Conservation (phyloP, 2,329 filamentous ascomycete species). For the Triangularia verruculosa region DNA sequence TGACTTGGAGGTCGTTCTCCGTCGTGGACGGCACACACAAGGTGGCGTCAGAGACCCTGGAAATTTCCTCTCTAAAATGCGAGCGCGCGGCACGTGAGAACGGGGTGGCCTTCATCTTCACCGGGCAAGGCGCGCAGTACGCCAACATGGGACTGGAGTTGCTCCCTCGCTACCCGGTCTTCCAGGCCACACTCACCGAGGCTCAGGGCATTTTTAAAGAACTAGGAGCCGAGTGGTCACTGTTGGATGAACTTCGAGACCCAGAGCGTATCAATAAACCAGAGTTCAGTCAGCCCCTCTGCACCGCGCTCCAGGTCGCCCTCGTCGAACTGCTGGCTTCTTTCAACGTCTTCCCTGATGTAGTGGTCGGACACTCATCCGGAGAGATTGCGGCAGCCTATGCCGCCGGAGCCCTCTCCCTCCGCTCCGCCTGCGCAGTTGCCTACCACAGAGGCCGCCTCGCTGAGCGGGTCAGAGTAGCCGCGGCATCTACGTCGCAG, state of each 20-base stretch:
- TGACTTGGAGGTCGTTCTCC: conserved; percentile 17
- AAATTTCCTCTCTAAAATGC: neutral
- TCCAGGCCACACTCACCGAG: too few relatives aligned
- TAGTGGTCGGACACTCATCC: conserved; percentile 42
- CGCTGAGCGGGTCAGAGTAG: too few relatives aligned
- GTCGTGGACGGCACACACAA: neutral
- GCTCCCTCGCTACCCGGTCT: too few relatives aligned
- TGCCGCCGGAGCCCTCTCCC: conserved; percentile 36
- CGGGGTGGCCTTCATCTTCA: conserved; percentile 33
- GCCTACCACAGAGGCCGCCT: conserved; percentile 44
- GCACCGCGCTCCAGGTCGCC: conserved; percentile 39
- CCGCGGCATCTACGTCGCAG: neutral
- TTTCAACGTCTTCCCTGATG: conserved; percentile 33
- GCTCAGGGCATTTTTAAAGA: too few relatives aligned
- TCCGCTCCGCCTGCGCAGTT: conserved; percentile 36
- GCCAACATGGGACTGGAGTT: conserved; percentile 33
- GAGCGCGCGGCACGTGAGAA: neutral
- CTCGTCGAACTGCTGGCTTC: conserved; percentile 39
- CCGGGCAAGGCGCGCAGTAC: conserved; percentile 35
- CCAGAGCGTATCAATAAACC: too few relatives aligned
- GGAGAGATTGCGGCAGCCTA: conserved; percentile 48
- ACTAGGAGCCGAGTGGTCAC: too few relatives aligned
- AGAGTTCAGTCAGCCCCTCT: conserved; percentile 34
- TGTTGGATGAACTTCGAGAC: too few relatives aligned
- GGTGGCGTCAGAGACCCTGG: conserved; percentile 8